These are phyloP conservation scores for Fusarium sp. DNA, from an alignment of 2,329 filamentous ascomycete genomes.

Conservation along the genomic window DNA sequence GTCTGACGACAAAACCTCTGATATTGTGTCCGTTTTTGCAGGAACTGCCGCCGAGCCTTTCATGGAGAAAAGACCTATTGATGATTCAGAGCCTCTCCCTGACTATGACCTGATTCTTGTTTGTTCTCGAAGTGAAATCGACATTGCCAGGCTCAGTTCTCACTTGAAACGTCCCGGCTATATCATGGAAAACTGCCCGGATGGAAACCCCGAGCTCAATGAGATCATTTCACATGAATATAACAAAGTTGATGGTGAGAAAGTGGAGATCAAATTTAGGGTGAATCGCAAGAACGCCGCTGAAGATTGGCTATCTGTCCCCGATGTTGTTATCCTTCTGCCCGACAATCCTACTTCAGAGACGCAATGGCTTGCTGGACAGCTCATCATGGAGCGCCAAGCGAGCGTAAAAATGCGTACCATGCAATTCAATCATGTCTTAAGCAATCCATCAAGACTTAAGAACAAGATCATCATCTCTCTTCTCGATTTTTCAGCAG, in stretches of 20 bases:
- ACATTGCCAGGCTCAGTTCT: slow-evolving; percentile 25
- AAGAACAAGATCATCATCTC: slow-evolving; percentile 52
- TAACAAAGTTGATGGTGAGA: background rate
- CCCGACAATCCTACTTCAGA: slow-evolving; percentile 15
- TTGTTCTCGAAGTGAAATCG: slow-evolving; percentile 18
- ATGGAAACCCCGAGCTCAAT: background rate
- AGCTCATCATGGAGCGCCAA: slow-evolving; percentile 7
- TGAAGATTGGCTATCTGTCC: background rate
- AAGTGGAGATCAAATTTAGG: slow-evolving; percentile 1
- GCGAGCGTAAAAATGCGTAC: background rate
- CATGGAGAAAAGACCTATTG: slow-evolving; percentile 41
- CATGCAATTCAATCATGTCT: slow-evolving; percentile 16
- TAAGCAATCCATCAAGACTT: slow-evolving; percentile 19
- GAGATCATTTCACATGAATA: background rate
- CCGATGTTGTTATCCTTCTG: slow-evolving; percentile 28
- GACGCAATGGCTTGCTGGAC: slow-evolving; percentile 5
- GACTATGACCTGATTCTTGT: slow-evolving; percentile 48
- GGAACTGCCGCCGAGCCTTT: slow-evolving; percentile 31
- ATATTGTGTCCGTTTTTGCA: slow-evolving; percentile 12
- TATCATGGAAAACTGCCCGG: slow-evolving; percentile 31
- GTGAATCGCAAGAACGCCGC: background rate
- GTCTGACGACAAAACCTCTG: background rate
- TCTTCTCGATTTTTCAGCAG: slow-evolving; percentile 53
- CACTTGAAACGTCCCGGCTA: slow-evolving; percentile 43
- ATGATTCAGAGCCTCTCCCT: slow-evolving; percentile 34